Base-by-base conservation (phyloP, 352 stramenopile genomes). In the Phytophthora tentaculata region DNA sequence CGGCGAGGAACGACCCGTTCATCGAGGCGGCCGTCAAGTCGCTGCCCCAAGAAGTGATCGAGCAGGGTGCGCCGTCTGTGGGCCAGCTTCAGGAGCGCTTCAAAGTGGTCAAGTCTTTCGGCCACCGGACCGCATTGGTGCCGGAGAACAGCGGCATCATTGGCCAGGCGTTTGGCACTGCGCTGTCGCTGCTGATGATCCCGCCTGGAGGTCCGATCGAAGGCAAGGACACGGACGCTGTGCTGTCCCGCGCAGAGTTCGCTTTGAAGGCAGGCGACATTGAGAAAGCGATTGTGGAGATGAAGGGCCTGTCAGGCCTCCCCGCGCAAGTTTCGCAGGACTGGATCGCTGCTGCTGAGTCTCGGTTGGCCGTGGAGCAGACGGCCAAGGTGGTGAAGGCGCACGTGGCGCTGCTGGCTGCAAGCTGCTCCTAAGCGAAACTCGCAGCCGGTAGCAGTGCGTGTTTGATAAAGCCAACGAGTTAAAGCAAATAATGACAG, bases 371-470 rank as follows among this genome's bases (percentile, higher is more conserved):
- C 9, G 80, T 95, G 35, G 87, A 95, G 63, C 87, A 95, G 69
- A 94, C 87, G 2, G 79, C 84, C 41, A 92, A 92, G 78, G 77
- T 94, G 56, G 73, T 95, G 47, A 95, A 95, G 75, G 86, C 87
- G 22, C 87, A 95, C 61, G 82, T 92, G 45, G 84, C 87, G 28
- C 63, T 95, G 47, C 64, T 95, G 28, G 87, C 87, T 17, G 87
- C 84, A n/a, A 95, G 87, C 70, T 91, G 84, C 51, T 94, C 87
- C 20, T 95, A 88, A 54, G 52, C 20, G 19, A 45, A 57, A 58
- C n/a, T 37, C 37, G 53, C 20, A 19, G 58, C 44, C 24, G 53
- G 45, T 65, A 51, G 41, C 53, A 28, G 64, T 75, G 68, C 24
- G 52, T 75, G 67, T 58, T 71, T 71, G 67, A 67, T 71, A 74